Evolutionary conservation across 495 filamentous ascomycete species (phyloP).

Genomic region (Aspergillus incahuasiensis): DNA sequence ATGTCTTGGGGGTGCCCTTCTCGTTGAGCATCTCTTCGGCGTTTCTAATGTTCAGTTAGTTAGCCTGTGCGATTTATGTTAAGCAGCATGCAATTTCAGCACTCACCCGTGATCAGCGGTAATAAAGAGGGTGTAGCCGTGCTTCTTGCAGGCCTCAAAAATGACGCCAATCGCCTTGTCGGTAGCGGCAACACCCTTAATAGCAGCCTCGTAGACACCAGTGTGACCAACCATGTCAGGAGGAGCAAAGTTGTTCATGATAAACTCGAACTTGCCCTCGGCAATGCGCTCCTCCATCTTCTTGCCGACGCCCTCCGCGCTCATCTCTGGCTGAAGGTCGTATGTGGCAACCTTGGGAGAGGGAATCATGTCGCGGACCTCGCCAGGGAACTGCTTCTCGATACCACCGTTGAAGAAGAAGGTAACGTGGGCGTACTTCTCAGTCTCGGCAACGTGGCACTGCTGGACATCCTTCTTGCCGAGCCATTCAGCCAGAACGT

Average conservation of each 20-base stretch:
- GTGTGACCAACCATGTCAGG: slow-evolving; percentile 99
- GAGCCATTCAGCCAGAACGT: slow-evolving; percentile 94
- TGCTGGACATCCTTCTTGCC: slow-evolving; percentile 82
- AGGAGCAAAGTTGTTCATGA: slow-evolving; percentile 99
- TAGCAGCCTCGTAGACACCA: slow-evolving; percentile 94
- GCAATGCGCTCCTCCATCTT: slow-evolving; percentile 79
- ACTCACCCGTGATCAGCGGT: slow-evolving; percentile 87
- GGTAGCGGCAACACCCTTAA: slow-evolving; percentile 76
- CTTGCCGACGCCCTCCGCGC: slow-evolving; percentile 77
- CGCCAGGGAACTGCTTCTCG: slow-evolving; percentile 90
- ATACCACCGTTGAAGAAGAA: slow-evolving; percentile 99
- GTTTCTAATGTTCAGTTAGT: slow-evolving; percentile 48
- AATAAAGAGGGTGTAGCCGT: slow-evolving; percentile 87
- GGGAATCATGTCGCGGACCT: slow-evolving; percentile 74
- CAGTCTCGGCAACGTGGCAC: slow-evolving; percentile 95
- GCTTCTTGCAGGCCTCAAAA: slow-evolving; percentile 86
- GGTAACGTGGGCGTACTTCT: slow-evolving; percentile 98
- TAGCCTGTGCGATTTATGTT: not conserved
- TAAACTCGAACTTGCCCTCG: slow-evolving; percentile 79
- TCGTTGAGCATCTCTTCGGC: slow-evolving; percentile 98
- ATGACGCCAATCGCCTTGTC: slow-evolving; percentile 91
- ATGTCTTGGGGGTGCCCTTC: slow-evolving; percentile 93
- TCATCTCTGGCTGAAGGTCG: slow-evolving; percentile 96
- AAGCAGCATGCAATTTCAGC: not conserved
- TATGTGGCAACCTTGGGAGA: slow-evolving; percentile 87